phyloP scores from a whole-genome alignment of 768 basidiomycete genomes.

The Phanerochaete carnosa region DNA sequence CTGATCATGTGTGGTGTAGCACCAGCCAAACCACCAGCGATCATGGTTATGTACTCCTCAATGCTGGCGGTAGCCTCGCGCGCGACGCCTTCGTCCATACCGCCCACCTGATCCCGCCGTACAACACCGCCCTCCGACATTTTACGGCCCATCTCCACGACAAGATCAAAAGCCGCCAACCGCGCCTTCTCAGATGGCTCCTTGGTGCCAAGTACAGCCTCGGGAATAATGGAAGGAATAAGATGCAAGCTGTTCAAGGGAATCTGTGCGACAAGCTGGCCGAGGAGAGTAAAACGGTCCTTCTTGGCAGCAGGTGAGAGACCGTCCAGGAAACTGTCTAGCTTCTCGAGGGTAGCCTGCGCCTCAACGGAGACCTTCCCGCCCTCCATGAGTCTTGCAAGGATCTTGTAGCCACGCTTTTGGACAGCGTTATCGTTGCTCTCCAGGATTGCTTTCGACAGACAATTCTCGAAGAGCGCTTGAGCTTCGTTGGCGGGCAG shows the following conservation, averaged over 20 bases:
- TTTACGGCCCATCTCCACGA: constrained; percentile 89
- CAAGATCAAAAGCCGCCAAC: constrained; percentile 82
- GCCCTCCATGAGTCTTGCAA: constrained; percentile 69
- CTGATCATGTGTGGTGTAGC: constrained; percentile 98
- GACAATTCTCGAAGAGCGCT: constrained; percentile 64
- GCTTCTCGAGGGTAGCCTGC: constrained; percentile 55
- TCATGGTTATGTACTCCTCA: constrained; percentile 95
- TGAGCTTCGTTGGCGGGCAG: constrained; percentile 59
- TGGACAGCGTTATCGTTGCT: constrained; percentile 86
- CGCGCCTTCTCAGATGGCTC: constrained; percentile 94
- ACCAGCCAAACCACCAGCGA: constrained; percentile 91
- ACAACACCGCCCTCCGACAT: constrained; percentile 88
- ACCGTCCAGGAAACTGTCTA: constrained; percentile 63
- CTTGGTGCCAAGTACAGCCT: constrained; percentile 93
- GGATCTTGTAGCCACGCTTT: constrained; percentile 91
- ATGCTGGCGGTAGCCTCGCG: constrained; percentile 62
- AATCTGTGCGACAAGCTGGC: constrained; percentile 63
- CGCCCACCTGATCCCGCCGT: constrained; percentile 70
- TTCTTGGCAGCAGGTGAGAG: constrained; percentile 86
- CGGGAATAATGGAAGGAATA: constrained; percentile 86
- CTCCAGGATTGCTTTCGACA: constrained; percentile 65
- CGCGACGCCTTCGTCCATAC: constrained; percentile 69
- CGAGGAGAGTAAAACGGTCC: constrained; percentile 80
- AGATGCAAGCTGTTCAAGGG: constrained; percentile 74
- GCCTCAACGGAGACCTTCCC: constrained; percentile 53